Evolutionary conservation across 805 yeast species (phyloP).

Genomic region (Torulaspora franciscae): DNA sequence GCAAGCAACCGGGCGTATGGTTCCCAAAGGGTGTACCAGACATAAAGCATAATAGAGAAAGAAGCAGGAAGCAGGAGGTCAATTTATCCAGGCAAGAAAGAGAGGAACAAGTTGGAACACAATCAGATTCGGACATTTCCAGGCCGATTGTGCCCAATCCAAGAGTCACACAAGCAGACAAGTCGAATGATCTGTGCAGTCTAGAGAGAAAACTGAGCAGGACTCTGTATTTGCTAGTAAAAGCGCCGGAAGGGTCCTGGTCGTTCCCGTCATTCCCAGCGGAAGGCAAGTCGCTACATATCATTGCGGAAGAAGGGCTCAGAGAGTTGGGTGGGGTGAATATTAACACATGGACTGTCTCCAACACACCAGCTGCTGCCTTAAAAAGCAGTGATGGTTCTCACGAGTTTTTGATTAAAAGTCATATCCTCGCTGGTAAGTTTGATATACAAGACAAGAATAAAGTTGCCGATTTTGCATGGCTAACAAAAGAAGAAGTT

Average conservation of each 20-base stretch:
- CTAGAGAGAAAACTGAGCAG: constrained; percentile 76
- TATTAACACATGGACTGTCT: constrained; percentile 87
- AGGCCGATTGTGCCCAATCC: constrained; percentile 67
- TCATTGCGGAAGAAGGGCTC: constrained; percentile 70
- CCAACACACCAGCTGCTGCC: constrained; percentile 78
- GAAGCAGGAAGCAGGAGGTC: constrained; percentile 73
- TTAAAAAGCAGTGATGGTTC: constrained; percentile 36
- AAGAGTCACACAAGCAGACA: constrained; percentile 75
- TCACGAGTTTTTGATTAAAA: constrained; percentile 69
- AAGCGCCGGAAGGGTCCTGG: constrained; percentile 52
- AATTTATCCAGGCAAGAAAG: constrained; percentile 63
- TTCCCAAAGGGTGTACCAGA: constrained; percentile 84
- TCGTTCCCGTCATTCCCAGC: constrained; percentile 67
- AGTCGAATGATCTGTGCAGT: constrained; percentile 52
- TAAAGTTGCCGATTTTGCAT: constrained; percentile 51
- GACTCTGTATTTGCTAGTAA: constrained; percentile 71
- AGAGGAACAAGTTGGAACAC: constrained; percentile 34
- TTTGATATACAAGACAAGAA: constrained; percentile 46
- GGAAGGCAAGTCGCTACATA: constrained; percentile 54
- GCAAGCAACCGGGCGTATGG: constrained; percentile 68
- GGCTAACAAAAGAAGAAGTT: constrained; percentile 84
- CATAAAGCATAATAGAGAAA: constrained; percentile 81
- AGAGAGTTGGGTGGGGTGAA: constrained; percentile 64
- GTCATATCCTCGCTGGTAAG: constrained; percentile 82
- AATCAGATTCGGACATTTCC: constrained; percentile 52